A percentile compares a stretch with the other conserved stretches of the same genome.
These are phyloP conservation scores for Euryodendron excelsum DNA, from an alignment of 148 eudicot species.

Conservation along the genomic window DNA sequence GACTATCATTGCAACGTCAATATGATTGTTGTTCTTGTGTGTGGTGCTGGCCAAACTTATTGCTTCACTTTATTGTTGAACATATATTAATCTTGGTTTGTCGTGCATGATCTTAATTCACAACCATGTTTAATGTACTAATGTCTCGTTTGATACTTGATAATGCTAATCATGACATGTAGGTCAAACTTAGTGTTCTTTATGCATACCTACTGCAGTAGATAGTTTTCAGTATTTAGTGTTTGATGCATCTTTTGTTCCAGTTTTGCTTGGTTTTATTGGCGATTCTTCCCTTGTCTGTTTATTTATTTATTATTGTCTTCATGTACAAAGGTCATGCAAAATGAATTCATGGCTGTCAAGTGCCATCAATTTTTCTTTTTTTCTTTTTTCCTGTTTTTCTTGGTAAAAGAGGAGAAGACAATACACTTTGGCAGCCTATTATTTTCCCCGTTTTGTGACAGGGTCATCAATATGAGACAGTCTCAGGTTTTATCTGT, in stretches of 20 bases:
- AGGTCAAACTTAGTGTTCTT: neutral
- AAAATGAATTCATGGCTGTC: neutral
- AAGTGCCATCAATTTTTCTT: neutral
- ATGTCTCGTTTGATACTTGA: no score
- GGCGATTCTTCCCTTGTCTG: neutral
- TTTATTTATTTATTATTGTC: neutral
- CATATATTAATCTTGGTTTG: no score
- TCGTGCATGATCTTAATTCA: no score
- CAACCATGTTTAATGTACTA: no score
- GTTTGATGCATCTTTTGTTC: neutral
- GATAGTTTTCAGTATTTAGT: no score
- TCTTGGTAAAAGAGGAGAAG: neutral
- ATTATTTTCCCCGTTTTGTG: neutral
- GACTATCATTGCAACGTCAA: no score
- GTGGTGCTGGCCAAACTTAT: no score
- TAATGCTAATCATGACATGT: neutral
- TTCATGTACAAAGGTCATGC: neutral
- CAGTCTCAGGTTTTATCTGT: constrained; percentile 93
- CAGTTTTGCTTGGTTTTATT: neutral
- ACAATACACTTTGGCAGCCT: neutral
- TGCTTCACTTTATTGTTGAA: no score
- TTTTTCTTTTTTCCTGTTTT: neutral
- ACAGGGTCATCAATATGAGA: constrained; percentile 94
- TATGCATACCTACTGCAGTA: neutral
- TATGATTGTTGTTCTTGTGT: no score